phyloP scores from a whole-genome alignment of 176 grass and related monocot species.

The Themeda triandra region DNA sequence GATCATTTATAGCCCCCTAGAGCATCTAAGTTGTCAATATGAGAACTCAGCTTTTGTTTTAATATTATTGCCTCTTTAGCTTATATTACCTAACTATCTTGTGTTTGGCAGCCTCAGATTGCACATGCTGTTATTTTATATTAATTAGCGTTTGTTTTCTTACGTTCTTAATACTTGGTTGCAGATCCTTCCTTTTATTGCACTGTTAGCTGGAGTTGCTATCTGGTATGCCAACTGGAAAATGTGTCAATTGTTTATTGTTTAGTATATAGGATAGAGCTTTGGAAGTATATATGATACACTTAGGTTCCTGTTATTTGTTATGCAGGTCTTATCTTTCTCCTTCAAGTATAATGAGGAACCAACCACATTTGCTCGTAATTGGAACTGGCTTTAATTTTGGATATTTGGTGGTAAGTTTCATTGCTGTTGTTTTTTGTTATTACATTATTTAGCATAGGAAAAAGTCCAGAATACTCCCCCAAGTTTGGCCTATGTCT shows the following conservation, averaged over 20 bases:
- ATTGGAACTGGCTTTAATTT: slow-evolving; percentile 97
- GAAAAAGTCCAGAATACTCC: no score
- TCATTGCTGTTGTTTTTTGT: neutral
- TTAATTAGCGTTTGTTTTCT: slow-evolving; percentile 15
- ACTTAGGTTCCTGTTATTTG: slow-evolving; percentile 2
- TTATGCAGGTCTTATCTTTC: slow-evolving; percentile 79
- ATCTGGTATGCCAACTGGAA: slow-evolving; percentile 65
- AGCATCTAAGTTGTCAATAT: neutral
- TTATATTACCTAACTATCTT: neutral
- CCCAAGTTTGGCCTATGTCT: no score
- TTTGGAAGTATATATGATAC: neutral
- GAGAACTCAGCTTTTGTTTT: neutral
- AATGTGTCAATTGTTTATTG: neutral
- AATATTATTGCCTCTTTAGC: neutral
- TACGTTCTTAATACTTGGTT: slow-evolving; percentile 14
- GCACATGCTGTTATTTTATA: slow-evolving; percentile 8
- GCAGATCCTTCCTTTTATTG: slow-evolving; percentile 83
- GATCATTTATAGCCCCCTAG: neutral
- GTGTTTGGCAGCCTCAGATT: neutral
- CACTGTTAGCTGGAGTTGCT: slow-evolving; percentile 67
- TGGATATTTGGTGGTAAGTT: slow-evolving; percentile 88
- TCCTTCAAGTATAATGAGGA: slow-evolving; percentile 85
- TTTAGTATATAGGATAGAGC: neutral
- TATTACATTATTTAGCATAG: neutral
- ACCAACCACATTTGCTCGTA: slow-evolving; percentile 89